These are phyloP conservation scores for Pythium brachiatum DNA, from an alignment of 352 stramenopile genomes.

Conservation along the genomic window DNA sequence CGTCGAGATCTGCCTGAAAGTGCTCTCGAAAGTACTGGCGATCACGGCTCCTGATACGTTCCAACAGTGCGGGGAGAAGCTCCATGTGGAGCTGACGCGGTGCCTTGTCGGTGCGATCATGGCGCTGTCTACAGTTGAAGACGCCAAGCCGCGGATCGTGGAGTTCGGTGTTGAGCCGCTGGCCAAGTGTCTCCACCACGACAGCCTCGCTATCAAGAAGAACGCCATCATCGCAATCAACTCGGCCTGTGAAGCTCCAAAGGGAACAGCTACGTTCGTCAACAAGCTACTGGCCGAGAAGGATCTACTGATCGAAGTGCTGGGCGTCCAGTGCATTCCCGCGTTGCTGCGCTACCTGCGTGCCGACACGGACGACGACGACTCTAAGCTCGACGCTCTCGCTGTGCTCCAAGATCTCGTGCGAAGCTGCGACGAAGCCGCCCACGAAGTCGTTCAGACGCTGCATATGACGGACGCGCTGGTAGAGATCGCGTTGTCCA, in stretches of 20 bases:
- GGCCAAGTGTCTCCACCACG: conserved; percentile 51
- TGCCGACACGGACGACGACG: conserved; percentile 35
- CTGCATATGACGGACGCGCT: conserved; percentile 54
- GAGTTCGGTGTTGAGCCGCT: conserved; percentile 71
- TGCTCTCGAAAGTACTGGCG: conserved; percentile 40
- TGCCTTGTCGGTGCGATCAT: conserved; percentile 58
- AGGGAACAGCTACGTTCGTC: conserved; percentile 41
- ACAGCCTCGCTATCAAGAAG: conserved; percentile 30
- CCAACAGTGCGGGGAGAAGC: conserved; percentile 27
- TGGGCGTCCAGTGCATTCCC: conserved; percentile 46
- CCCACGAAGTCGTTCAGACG: conserved; percentile 41
- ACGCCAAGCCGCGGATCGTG: conserved; percentile 64
- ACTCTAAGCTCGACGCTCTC: conserved; percentile 43
- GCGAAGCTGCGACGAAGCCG: conserved; percentile 18
- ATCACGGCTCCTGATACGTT: conserved; percentile 8
- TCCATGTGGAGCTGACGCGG: conserved; percentile 48
- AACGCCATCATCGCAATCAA: conserved; percentile 64
- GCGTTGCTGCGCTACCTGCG: conserved; percentile 41
- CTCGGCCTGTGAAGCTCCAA: conserved; percentile 57
- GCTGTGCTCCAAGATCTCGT: conserved; percentile 35
- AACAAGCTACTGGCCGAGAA: conserved; percentile 37
- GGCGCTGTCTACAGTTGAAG: conserved; percentile 62
- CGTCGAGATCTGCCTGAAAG: conserved; percentile 61
- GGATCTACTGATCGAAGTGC: conserved; percentile 47
- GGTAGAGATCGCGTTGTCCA: conserved; percentile 19